Evolutionary conservation across 148 eudicot genomes (phyloP).

Genomic region (Euryodendron excelsum): DNA sequence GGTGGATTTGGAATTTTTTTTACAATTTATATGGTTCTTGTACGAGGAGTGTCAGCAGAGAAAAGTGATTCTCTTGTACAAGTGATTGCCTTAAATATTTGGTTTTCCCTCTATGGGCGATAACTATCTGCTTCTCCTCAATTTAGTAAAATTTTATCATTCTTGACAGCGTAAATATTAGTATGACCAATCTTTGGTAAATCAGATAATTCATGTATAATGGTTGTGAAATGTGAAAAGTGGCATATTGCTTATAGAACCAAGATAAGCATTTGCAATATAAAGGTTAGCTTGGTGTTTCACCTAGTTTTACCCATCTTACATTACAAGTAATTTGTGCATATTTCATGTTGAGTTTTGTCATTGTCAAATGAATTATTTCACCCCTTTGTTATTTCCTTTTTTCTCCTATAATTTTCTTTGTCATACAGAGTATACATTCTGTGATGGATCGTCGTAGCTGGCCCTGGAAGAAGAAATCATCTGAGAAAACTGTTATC

Average conservation of each 20-base stretch:
- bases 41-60: neutral
- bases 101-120: neutral
- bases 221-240: neutral
- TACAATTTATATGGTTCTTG: neutral
- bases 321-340: neutral
- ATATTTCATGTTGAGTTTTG: neutral
- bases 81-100: neutral
- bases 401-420: neutral
- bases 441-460: slow-evolving; percentile 11
- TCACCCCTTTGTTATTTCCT: neutral
- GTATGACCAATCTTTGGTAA: neutral
- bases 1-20: neutral
- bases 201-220: neutral
- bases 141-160: neutral
- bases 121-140: neutral
- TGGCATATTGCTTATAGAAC: neutral
- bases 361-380: neutral
- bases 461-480: slow-evolving; percentile 23
- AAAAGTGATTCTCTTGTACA: neutral
- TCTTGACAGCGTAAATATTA: neutral
- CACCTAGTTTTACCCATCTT: neutral
- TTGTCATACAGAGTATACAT: neutral
- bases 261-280: neutral
- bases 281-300: neutral
- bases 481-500: slow-evolving; percentile 9